These are phyloP conservation scores for Russula emetica DNA, from an alignment of 768 basidiomycete genomes.

Conservation along the genomic window DNA sequence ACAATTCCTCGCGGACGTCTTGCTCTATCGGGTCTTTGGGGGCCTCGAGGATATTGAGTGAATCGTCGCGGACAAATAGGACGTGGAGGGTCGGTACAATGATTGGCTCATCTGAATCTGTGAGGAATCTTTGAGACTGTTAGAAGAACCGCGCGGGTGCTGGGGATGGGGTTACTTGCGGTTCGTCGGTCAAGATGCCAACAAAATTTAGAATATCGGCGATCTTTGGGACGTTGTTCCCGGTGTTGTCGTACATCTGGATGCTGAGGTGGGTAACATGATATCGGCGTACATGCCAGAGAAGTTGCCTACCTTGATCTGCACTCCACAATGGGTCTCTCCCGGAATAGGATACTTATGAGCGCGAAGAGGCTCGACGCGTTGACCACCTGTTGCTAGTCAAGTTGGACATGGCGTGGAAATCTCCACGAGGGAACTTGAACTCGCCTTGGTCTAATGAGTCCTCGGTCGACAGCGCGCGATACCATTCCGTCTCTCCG, in stretches of 20 bases:
- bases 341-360: slow-evolving; percentile 64
- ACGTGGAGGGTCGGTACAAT: slow-evolving; percentile 67
- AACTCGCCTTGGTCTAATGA: slow-evolving; percentile 28
- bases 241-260: slow-evolving; percentile 56
- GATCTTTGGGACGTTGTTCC: slow-evolving; percentile 46
- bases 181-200: slow-evolving; percentile 65
- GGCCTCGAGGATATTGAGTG: slow-evolving; percentile 32
- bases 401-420: neutral
- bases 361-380: slow-evolving; percentile 33
- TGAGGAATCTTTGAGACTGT: slow-evolving; percentile 33
- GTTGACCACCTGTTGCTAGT: neutral
- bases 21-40: slow-evolving; percentile 26
- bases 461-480: slow-evolving; percentile 33
- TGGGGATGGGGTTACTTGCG: slow-evolving; percentile 41
- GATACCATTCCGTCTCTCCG: slow-evolving; percentile 58
- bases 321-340: slow-evolving; percentile 58
- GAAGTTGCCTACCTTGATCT: slow-evolving; percentile 54
- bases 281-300: neutral
- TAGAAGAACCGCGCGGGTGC: neutral
- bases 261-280: slow-evolving; percentile 19
- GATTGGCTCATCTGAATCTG: slow-evolving; percentile 34
- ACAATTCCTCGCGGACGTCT: slow-evolving; percentile 49
- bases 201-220: slow-evolving; percentile 67
- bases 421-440: slow-evolving; percentile 7
- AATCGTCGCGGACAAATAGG: slow-evolving; percentile 47